Evolutionary conservation across 495 filamentous ascomycete genomes (phyloP), one percentile per base, ranked within the genome.

Genomic region (Halenospora varia): DNA sequence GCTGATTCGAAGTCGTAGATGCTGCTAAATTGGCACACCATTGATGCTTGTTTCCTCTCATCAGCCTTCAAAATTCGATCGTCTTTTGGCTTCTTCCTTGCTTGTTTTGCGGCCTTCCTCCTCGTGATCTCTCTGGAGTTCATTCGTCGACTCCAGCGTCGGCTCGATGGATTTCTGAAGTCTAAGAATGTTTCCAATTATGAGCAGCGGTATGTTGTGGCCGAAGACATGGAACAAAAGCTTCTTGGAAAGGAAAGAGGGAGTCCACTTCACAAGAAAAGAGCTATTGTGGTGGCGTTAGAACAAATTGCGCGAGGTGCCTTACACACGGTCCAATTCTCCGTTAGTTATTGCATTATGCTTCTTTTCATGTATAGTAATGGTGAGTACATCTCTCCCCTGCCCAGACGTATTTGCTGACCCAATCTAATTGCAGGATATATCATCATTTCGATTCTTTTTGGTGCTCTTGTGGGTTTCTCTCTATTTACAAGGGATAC

Each of bases 401-500:
- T 15, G 2, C 3, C 29, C 4, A 6, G 4, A 13, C 29, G 4
- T 35, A 13, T 35, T 13, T 35, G 6, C 13, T 35, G 29, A 35
- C 13, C 29, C 13, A 35, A 35, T 35, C 29, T 4, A 35, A 13
- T 35, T 35, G 4, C 41, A 57, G 55, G 59, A 10, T 62, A 62
- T 40, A 50, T 57, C 9, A 62, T 62, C 40, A 47, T 61, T 22
- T 56, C 59, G 2, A 56, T 61, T 48, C 41, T 56, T 17, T 17
- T 61, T 20, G 59, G 59, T 15, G 39, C 59, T 15, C 18, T 61
- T 2, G 47, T 56, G 2, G 59, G 59, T 8, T 61, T 61, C 25
- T 40, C 59, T 20, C 24, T 61, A 23, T 61, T 61, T 29, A 61
- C 59, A 23, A 46, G 53, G 25, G 59, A 61, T n/a, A 61, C 48